A percentile compares a stretch with the other conserved stretches of the same genome.
Conservation (phyloP, 371 early-diverging fungal species). For the Rhizoclosmatium hyalinum region DNA sequence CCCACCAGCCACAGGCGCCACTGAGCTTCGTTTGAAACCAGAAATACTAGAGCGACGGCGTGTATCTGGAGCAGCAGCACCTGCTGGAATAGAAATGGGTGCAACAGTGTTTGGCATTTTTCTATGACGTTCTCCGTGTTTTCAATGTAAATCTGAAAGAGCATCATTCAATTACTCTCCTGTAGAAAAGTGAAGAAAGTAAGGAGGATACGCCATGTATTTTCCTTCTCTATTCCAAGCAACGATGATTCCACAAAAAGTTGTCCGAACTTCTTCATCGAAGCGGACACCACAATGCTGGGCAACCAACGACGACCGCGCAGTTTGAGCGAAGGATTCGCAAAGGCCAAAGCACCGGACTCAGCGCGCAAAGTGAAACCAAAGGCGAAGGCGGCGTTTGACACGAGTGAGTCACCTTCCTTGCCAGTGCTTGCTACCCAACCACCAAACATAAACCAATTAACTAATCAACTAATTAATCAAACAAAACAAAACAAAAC, state of each 20-base stretch:
- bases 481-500: too few species aligned
- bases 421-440: conserved; percentile 20
- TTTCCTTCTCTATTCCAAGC: background rate
- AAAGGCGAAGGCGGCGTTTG: conserved; percentile 18
- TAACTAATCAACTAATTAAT: too few species aligned
- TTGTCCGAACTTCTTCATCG: background rate
- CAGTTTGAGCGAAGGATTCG: background rate
- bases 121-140: too few species aligned
- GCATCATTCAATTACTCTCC: background rate
- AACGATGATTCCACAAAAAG: background rate
- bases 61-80: background rate
- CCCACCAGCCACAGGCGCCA: background rate
- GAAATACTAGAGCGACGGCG: background rate
- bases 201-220: background rate
- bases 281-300: background rate
- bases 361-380: background rate
- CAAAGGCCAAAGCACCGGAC: background rate
- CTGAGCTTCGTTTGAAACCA: background rate
- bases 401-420: conserved; percentile 9
- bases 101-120: too few species aligned
- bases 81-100: too few species aligned
- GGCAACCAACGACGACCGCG: conserved; percentile 3
- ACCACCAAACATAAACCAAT: background rate
- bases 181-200: background rate
- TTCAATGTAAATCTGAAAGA: too few species aligned